Evolutionary conservation across 257 asterid species (phyloP).

Genomic region (Rhazya stricta): DNA sequence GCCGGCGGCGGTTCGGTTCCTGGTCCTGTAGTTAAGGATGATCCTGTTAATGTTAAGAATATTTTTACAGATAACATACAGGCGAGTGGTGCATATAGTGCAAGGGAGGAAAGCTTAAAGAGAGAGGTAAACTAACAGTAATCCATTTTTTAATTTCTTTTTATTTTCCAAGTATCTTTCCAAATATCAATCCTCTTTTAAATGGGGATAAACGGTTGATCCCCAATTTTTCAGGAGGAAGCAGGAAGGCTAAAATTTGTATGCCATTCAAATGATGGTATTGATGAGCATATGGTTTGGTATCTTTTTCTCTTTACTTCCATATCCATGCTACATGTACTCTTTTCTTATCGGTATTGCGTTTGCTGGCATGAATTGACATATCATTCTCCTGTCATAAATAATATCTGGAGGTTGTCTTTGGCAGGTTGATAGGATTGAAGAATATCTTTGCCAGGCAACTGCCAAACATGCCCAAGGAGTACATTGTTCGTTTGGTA

Average conservation of each 20-base stretch:
- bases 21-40: conserved; percentile 71
- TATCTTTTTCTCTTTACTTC: conserved; percentile 33
- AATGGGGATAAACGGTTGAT: conserved; percentile 4
- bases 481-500: conserved; percentile 94
- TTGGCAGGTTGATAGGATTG: conserved; percentile 87
- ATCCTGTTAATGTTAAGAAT: conserved; percentile 52
- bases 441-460: conserved; percentile 94
- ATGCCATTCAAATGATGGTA: conserved; percentile 83
- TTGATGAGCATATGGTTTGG: conserved; percentile 94
- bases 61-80: conserved; percentile 75
- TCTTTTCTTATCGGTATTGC: background rate
- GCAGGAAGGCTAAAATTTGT: conserved; percentile 78
- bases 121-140: conserved; percentile 60
- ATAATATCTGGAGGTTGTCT: background rate
- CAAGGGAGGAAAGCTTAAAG: conserved; percentile 88
- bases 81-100: conserved; percentile 92
- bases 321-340: conserved; percentile 4
- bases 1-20: conserved; percentile 44
- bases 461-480: conserved; percentile 98
- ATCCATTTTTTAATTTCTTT: background rate
- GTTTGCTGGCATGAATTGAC: background rate
- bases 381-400: background rate
- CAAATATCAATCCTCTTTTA: background rate
- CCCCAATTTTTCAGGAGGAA: conserved; percentile 65
- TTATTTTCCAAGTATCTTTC: background rate